phyloP scores from a whole-genome alignment of 352 stramenopile species.

The Phytophthora agathidicida region DNA sequence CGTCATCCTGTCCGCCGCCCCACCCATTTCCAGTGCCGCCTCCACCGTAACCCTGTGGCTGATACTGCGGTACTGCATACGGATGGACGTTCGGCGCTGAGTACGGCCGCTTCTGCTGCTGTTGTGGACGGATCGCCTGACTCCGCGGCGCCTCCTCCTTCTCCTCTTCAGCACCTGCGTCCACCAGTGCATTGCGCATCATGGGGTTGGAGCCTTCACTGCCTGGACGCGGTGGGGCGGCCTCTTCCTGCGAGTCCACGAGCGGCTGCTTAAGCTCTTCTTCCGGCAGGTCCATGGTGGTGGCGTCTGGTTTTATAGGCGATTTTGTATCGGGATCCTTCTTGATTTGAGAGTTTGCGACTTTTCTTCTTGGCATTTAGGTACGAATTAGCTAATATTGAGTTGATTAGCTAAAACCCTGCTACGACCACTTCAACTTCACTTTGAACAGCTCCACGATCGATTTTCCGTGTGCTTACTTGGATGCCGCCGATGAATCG shows the following conservation, averaged over 20 bases:
- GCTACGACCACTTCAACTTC: conserved; percentile 27
- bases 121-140: conserved; percentile 9
- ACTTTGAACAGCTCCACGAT: conserved; percentile 1
- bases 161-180: conserved; percentile 57
- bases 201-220: conserved; percentile 17
- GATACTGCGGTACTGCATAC: conserved; percentile 82
- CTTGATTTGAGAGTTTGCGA: conserved; percentile 28
- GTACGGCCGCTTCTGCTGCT: conserved; percentile 57
- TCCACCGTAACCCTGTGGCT: conserved; percentile 61
- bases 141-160: conserved; percentile 45
- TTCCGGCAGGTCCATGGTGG: conserved; percentile 73
- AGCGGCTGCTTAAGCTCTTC: conserved; percentile 83
- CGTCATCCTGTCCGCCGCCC: conserved; percentile 46
- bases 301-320: conserved; percentile 2
- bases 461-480: too few relatives aligned
- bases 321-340: conserved; percentile 17
- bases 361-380: conserved; percentile 35
- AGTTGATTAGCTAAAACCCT: conserved; percentile 18
- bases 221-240: conserved; percentile 5
- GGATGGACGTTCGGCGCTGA: conserved; percentile 77
- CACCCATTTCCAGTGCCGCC: conserved; percentile 39
- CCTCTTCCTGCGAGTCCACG: conserved; percentile 35
- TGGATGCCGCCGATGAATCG: conserved; percentile 10
- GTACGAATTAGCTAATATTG: conserved; percentile 29
- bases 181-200: conserved; percentile 28